Evolutionary conservation across 1,139 yeast species (phyloP), one percentile per base, ranked within the genome.

Genomic region (Taphrina flavorubra): DNA sequence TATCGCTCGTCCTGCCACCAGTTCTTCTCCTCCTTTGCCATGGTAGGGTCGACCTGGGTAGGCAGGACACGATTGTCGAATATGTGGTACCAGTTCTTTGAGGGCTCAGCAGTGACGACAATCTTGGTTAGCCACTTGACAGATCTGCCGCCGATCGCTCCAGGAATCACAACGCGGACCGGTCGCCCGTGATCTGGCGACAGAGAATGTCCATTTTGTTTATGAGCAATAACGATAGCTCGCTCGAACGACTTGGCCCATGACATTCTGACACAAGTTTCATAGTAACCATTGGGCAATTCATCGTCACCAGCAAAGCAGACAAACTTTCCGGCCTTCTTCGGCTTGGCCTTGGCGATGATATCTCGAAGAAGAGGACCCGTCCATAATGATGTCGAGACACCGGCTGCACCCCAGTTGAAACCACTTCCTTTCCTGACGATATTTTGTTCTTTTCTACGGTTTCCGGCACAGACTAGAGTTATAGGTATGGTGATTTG

Each of bases 151-250:
- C 80, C 80, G 71, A 78, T 77, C 25, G 77, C 76, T 10, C 80
- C 80, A 3, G 80, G 80, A 1, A 78, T 75, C 5, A 78, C 73
- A 8, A 76, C 78, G 51, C 80, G 74, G n/a, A 78, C 66, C 0
- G 80, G 80, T 16, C 73, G 74, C 1, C 80, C 80, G 69, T 78
- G 80, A 67, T 78, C 80, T 0, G 79, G 79, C 5, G 74, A 65
- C 20, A 78, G 70, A n/a, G 72, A 71, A n/a, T 71, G 72, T 7
- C 80, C 80, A 60, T 78, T 78, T 69, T 78, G 79, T 63, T 76
- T 76, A 69, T 77, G 77, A 0, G 79, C 76, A 6, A 78, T 60
- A 77, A 76, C 74, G 39, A 78, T 74, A 11, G 73, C 73, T 42
- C 78, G 71, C 61, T 78, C 78, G 36, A 76, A 74, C 69, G 77